Base-by-base conservation (phyloP, 1,284 basidiomycete genomes). In the Apiotrichum domesticum region DNA sequence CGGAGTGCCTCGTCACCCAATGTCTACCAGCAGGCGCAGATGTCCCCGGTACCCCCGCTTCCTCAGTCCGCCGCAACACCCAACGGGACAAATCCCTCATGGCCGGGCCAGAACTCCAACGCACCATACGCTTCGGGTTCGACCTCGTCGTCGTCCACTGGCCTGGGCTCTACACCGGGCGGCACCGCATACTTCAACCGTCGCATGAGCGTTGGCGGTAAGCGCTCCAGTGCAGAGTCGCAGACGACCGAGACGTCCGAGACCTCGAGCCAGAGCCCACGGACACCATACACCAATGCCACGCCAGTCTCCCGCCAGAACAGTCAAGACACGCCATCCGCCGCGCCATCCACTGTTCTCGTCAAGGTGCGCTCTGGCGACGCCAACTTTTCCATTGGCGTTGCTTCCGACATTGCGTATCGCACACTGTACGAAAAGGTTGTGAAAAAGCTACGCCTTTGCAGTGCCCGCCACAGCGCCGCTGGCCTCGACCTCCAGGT, bases 391-490 rank as follows among this genome's bases (percentile, higher is more conserved):
- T 87, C 93, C 61, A 89, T 98, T 59, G 89, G 92, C 72, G 88
- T 95, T 10, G 82, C 90, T 40, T 81, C 86, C 42, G 77, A 80
- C 56, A 88, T 88, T 21, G 83, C 87, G 67, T 95, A 87, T 73
- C 79, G 79, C 55, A 87, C 91, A 40, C 80, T 98, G 48, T 85
- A 93, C 58, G 88, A 93, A 69, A 88, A 88, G 73, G 90, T 98
- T 3, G 85, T 88, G 35, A 87, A 87, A 78, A 98, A 98, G 82
- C 90, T 97, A 64, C 83, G 89, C 29, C 79, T 93, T 15, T 93
- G 90, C 71, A 88, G 90, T 29, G 85, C 85, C 3, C 80, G 85
- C 54, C 79, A 87, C 41, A 84, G 85, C 43, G 84, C 87, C 70
- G 82, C 83, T 32, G 86, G 87, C 0, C 76, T 94, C 65, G 84